These are phyloP conservation scores for Cladosporium sp. DNA, from an alignment of 2,329 filamentous ascomycete genomes.

Conservation along the genomic window DNA sequence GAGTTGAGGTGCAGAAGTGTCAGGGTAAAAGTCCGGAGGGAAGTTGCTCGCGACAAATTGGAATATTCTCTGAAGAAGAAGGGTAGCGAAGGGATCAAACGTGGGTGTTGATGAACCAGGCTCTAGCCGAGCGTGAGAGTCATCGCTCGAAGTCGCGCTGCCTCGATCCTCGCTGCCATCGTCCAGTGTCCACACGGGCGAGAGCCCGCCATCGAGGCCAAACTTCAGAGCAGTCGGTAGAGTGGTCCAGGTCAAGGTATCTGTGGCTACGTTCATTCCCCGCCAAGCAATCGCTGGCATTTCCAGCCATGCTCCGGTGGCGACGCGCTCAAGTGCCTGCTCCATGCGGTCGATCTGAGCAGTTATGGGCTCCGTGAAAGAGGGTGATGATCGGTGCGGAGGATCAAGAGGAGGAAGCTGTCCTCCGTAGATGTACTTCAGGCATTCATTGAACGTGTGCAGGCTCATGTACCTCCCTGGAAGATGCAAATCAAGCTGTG, in stretches of 20 bases:
- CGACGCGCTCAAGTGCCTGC: conserved; percentile 58
- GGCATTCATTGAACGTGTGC: conserved; percentile 24
- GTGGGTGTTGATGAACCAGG: conserved; percentile 17
- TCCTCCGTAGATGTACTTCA: conserved; percentile 32
- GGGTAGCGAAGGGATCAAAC: conserved; percentile 54
- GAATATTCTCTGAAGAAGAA: conserved; percentile 53
- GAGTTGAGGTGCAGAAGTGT: conserved; percentile 46
- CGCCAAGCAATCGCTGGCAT: conserved; percentile 33
- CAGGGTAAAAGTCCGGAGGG: conserved; percentile 57
- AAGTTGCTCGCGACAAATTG: conserved; percentile 60
- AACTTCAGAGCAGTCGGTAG: conserved; percentile 60
- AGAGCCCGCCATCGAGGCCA: conserved; percentile 46
- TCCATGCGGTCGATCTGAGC: conserved; percentile 23
- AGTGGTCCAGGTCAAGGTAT: conserved; percentile 59
- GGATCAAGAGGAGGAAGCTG: conserved; percentile 23
- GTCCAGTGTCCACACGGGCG: conserved; percentile 32
- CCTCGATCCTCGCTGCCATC: conserved; percentile 29
- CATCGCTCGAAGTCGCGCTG: conserved; percentile 34
- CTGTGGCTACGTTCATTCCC: conserved; percentile 57
- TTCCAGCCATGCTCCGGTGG: conserved; percentile 56
- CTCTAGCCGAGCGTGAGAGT: neutral
- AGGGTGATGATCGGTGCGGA: conserved; percentile 9
- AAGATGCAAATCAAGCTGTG: conserved; percentile 18
- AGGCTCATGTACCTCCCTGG: conserved; percentile 20
- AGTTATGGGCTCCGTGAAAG: conserved; percentile 8